Evolutionary conservation across 2,329 filamentous ascomycete species (phyloP), one percentile per base, ranked within the genome.

Genomic region (Pestalotiopsis sp.): DNA sequence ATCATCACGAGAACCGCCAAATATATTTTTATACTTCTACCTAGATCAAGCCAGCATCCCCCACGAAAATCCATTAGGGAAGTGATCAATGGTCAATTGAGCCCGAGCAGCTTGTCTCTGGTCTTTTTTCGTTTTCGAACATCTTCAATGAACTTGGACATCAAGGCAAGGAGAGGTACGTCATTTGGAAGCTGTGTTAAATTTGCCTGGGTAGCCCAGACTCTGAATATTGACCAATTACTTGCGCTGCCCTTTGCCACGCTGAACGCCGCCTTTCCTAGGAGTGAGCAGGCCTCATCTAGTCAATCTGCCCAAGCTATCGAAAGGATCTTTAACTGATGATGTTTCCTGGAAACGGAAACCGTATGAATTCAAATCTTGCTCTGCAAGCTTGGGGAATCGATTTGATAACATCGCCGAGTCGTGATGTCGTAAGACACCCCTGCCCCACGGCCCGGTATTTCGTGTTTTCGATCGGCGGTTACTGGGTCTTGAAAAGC

Each of bases 401-500:
- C 45, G 45, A 52, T 52, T 17, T 52, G 20, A 52, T 20, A n/a
- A 6, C 45, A 52, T 20, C 45, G n/a, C 45, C 45, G 11, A n/a
- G 20, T 52, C 45, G 45, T 52, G 45, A 52, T 52, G 45, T 52
- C 45, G 57, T 59, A 36, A 36, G 27, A 59, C 57, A 4, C 25
- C 23, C 23, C 12, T 41, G 27, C n/a, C 17, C 38, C 31, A 41
- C 60, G 23, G 20, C 60, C 38, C 14, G 11, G 25, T 23, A 25
- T 14, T 36, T 25, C 25, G n/a, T 25, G 45, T 27, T 12, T 14
- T n/a, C 12, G 20, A 9, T n/a, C 13, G 36, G 49, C n/a, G 31
- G 60, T 79, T 90, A 98, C 89, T 98, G 95, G 56, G 96, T 99
- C 89, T 99, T 99, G 90, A 98, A 99, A 66, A 99, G 91, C 68